phyloP scores from a whole-genome alignment of 1,284 basidiomycete genomes.

The Limonomyces culmigenus region DNA sequence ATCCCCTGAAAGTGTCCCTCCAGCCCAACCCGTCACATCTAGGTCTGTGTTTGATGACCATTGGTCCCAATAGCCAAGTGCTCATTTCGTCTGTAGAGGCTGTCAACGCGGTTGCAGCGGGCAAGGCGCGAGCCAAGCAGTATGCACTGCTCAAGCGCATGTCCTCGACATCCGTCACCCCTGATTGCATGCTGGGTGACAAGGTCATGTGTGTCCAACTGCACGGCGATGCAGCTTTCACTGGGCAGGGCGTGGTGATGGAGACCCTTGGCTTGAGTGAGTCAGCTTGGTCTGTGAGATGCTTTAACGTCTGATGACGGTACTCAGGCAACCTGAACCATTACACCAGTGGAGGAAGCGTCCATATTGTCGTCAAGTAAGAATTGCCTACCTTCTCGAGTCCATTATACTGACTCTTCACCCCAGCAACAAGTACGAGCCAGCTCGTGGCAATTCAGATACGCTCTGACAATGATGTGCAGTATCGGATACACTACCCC shows the following conservation, averaged over 20 bases:
- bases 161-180: too few relatives aligned
- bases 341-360: constrained; percentile 75
- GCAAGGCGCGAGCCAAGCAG: constrained; percentile 86
- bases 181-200: constrained; percentile 72
- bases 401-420: constrained; percentile 1
- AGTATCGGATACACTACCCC: constrained; percentile 88
- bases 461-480: not conserved
- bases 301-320: not conserved
- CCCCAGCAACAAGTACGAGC: constrained; percentile 33
- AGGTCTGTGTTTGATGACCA: constrained; percentile 26
- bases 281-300: constrained; percentile 11
- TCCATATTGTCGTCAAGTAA: constrained; percentile 85
- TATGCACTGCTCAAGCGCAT: constrained; percentile 62
- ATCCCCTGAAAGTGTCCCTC: constrained; percentile 55
- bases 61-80: not conserved
- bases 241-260: constrained; percentile 83
- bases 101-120: constrained; percentile 70
- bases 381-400: constrained; percentile 13
- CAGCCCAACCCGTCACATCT: constrained; percentile 83
- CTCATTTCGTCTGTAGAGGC: constrained; percentile 41
- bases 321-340: constrained; percentile 66
- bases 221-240: constrained; percentile 82
- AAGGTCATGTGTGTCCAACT: constrained; percentile 77
- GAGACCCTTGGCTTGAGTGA: constrained; percentile 68
- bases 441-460: not conserved